phyloP scores from a whole-genome alignment of 352 stramenopile species.

The Pythium vanterpoolii region DNA sequence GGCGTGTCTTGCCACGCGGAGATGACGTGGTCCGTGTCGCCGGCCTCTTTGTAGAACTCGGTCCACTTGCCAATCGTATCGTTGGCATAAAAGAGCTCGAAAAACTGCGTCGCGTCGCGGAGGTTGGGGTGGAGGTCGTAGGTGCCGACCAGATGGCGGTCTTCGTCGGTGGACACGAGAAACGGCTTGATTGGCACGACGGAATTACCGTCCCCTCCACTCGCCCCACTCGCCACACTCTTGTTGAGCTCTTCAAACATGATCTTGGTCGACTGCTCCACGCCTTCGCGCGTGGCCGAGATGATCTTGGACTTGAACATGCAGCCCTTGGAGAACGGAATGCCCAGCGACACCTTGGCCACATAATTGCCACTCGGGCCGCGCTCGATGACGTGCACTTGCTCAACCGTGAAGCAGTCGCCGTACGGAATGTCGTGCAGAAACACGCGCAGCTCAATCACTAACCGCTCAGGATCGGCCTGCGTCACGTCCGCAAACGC shows the following conservation, averaged over 20 bases:
- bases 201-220: neutral
- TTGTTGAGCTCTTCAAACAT: slow-evolving; percentile 66
- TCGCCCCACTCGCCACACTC: slow-evolving; percentile 30
- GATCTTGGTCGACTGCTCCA: slow-evolving; percentile 47
- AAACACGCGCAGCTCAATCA: slow-evolving; percentile 59
- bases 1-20: slow-evolving; percentile 55
- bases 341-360: slow-evolving; percentile 63
- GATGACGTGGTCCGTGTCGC: slow-evolving; percentile 59
- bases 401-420: slow-evolving; percentile 82
- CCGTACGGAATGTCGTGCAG: slow-evolving; percentile 86
- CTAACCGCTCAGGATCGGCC: slow-evolving; percentile 42
- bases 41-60: slow-evolving; percentile 49
- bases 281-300: slow-evolving; percentile 62
- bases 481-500: slow-evolving; percentile 35
- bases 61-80: slow-evolving; percentile 49
- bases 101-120: slow-evolving; percentile 56
- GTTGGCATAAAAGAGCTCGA: slow-evolving; percentile 71
- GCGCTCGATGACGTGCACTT: slow-evolving; percentile 57
- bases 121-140: slow-evolving; percentile 56
- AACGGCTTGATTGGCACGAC: slow-evolving; percentile 47
- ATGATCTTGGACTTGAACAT: slow-evolving; percentile 92
- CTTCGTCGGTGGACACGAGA: slow-evolving; percentile 62
- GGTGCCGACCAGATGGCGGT: slow-evolving; percentile 64
- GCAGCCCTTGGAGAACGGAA: slow-evolving; percentile 85
- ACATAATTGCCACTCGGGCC: slow-evolving; percentile 39